Conservation (phyloP, 208 protist species). For the Acanthamoeba divionensis region DNA sequence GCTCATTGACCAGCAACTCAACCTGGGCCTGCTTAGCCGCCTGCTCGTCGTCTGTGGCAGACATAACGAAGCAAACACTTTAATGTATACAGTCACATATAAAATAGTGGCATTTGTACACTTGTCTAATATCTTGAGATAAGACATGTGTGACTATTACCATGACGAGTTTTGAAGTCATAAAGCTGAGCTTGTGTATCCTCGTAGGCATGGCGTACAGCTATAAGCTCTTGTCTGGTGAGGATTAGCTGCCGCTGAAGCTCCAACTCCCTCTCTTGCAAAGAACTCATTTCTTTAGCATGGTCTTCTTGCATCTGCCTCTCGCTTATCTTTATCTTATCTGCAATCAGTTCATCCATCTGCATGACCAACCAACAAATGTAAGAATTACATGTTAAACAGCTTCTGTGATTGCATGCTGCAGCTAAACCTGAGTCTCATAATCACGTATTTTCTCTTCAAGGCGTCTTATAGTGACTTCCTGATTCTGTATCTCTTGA, state of each 20-base stretch:
- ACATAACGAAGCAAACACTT: background rate
- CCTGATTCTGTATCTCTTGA: constrained; percentile 67
- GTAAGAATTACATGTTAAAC: background rate
- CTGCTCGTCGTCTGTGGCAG: background rate
- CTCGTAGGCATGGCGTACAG: background rate
- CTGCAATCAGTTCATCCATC: background rate
- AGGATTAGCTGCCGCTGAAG: background rate
- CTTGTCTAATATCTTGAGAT: too few species aligned
- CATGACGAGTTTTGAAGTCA: background rate
- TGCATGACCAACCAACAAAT: background rate
- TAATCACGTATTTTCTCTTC: constrained; percentile 64
- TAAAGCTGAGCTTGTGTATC: background rate
- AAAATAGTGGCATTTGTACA: too few species aligned
- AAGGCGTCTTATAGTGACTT: constrained; percentile 62
- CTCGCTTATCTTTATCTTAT: background rate
- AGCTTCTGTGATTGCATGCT: background rate
- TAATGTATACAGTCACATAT: too few species aligned
- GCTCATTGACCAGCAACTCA: background rate
- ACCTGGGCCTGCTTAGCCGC: background rate
- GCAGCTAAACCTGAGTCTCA: background rate
- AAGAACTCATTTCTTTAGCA: background rate
- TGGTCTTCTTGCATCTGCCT: background rate
- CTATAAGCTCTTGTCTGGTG: background rate
- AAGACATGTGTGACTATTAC: too few species aligned
- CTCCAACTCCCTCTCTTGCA: background rate